Evolutionary conservation across 257 asterid species (phyloP).

Genomic region (Capsicum chinense): DNA sequence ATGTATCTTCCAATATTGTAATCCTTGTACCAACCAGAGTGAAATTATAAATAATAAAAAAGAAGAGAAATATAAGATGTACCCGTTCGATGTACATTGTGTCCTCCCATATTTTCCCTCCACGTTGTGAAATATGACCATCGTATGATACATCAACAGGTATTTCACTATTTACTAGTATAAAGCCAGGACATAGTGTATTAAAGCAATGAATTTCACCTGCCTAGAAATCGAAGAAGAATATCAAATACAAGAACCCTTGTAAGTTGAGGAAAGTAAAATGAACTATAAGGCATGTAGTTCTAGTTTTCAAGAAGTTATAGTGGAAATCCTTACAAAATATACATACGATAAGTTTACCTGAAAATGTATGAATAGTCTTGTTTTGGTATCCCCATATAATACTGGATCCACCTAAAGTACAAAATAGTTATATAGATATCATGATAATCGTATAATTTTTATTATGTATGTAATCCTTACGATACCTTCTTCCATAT

Average conservation of each 20-base stretch:
- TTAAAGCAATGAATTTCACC: background rate
- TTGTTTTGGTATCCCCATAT: background rate
- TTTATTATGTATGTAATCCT: no score
- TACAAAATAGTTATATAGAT: background rate
- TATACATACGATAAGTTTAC: background rate
- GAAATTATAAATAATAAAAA: no score
- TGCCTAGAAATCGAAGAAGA: background rate
- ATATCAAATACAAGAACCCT: background rate
- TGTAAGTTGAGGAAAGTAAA: no score
- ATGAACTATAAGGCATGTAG: no score
- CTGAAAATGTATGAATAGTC: background rate
- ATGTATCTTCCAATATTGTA: background rate
- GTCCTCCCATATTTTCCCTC: background rate
- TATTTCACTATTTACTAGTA: background rate
- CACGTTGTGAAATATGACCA: background rate
- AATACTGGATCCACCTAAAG: background rate
- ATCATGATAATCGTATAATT: background rate
- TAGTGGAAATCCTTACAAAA: no score
- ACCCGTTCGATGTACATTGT: background rate
- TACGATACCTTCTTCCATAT: no score
- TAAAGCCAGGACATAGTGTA: background rate
- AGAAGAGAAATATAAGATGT: background rate
- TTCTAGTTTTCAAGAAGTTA: no score
- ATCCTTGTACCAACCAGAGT: no score
- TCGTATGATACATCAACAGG: background rate